Evolutionary conservation across 768 basidiomycete genomes (phyloP).

Genomic region (Antrodiella citrinella): DNA sequence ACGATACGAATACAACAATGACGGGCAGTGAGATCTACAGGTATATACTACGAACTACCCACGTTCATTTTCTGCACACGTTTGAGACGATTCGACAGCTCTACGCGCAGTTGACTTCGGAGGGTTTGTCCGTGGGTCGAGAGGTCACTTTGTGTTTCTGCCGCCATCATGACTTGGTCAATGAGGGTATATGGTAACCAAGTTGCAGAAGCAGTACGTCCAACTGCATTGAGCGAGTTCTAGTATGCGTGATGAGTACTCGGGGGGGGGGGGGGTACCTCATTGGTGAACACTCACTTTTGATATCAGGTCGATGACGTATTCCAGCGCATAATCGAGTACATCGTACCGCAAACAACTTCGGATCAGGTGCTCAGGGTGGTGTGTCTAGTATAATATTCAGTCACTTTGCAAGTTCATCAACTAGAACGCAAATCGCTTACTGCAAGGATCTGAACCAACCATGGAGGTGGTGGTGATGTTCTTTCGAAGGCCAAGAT

Average conservation of each 20-base stretch:
- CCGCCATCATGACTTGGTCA: conserved; percentile 71
- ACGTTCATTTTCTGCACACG: conserved; percentile 57
- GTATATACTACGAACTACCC: too few relatives aligned
- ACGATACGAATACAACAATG: too few relatives aligned
- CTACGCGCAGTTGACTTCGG: conserved; percentile 45
- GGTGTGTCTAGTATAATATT: too few relatives aligned
- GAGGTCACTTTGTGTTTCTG: conserved; percentile 43
- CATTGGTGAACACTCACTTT: conserved; percentile 47
- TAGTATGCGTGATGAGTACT: background rate
- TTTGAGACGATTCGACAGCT: conserved; percentile 56
- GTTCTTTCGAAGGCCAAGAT: conserved; percentile 60
- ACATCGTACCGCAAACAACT: conserved; percentile 73
- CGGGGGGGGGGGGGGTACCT: background rate
- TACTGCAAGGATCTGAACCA: conserved; percentile 71
- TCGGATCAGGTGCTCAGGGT: conserved; percentile 80
- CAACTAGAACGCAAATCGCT: conserved; percentile 1
- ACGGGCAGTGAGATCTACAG: too few relatives aligned
- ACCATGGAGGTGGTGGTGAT: conserved; percentile 70
- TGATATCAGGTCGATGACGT: conserved; percentile 61
- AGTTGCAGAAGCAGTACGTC: conserved; percentile 44
- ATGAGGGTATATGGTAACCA: conserved; percentile 83
- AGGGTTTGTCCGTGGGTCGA: conserved; percentile 32
- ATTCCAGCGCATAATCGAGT: conserved; percentile 67
- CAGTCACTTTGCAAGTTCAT: conserved; percentile 23
- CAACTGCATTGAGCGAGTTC: background rate